phyloP scores from a whole-genome alignment of 352 stramenopile genomes.

The Aphanomyces astaci region DNA sequence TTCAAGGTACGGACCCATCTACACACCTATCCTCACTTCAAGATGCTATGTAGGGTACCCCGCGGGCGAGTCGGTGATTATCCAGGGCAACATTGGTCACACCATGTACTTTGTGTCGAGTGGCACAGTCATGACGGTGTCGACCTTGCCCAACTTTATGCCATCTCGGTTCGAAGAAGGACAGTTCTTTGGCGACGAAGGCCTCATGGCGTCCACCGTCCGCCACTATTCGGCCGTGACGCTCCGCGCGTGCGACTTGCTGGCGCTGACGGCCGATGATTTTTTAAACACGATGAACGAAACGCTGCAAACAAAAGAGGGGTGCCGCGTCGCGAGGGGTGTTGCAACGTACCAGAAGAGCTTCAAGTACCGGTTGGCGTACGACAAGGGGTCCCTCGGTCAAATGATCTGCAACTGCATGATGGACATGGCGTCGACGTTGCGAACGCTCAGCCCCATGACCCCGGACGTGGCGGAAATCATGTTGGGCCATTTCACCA shows the following conservation, averaged over 20 bases:
- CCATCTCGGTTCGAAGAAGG: not conserved
- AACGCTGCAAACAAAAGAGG: not conserved
- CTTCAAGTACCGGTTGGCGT: not conserved
- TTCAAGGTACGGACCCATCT: not conserved
- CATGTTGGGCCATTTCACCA: not conserved
- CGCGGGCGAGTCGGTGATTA: not conserved
- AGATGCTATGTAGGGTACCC: constrained; percentile 9
- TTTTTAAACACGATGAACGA: not conserved
- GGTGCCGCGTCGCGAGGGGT: not conserved
- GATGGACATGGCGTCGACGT: not conserved
- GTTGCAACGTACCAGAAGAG: not conserved
- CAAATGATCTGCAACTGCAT: not conserved
- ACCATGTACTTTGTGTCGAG: constrained; percentile 8
- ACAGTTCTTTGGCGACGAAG: constrained; percentile 6
- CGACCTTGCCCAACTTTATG: not conserved
- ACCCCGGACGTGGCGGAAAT: not conserved
- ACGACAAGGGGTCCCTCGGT: not conserved
- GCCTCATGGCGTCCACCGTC: not conserved
- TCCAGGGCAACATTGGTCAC: constrained; percentile 8
- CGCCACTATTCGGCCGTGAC: not conserved
- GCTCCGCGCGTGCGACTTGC: not conserved
- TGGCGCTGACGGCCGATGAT: not conserved
- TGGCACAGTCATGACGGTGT: not conserved
- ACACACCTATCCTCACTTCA: too few species aligned
- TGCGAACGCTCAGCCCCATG: not conserved